A percentile compares a stretch with the other conserved stretches of the same genome.
Evolutionary conservation across 2,329 filamentous ascomycete species (phyloP).

Genomic region (Pseudopithomyces maydicus): DNA sequence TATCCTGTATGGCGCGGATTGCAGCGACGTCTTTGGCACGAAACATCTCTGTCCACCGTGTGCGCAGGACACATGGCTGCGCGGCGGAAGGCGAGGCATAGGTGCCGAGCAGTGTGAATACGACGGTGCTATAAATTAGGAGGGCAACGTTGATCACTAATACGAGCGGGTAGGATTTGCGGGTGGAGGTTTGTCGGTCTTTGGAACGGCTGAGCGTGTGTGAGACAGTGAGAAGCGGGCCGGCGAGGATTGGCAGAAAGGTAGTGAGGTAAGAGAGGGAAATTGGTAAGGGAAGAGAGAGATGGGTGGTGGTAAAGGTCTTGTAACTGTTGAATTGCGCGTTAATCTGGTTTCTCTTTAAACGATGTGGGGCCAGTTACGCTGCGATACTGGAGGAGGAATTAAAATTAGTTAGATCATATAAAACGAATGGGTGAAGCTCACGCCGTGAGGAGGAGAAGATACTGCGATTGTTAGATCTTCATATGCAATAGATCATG

Average conservation of each 20-base stretch:
- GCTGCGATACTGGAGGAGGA: neutral
- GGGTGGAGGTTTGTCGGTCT: conserved; percentile 33
- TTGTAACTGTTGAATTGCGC: conserved; percentile 31
- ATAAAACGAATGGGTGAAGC: conserved; percentile 18
- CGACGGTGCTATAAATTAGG: conserved; percentile 48
- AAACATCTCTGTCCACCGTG: conserved; percentile 62
- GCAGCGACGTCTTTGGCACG: conserved; percentile 54
- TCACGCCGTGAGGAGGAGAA: conserved; percentile 46
- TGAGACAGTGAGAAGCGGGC: conserved; percentile 48
- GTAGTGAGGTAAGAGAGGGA: conserved; percentile 48
- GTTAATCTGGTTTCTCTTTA: conserved; percentile 11
- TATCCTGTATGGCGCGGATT: conserved; percentile 68
- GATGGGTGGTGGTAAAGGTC: conserved; percentile 32
- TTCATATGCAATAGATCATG: neutral
- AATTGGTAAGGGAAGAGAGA: conserved; percentile 51
- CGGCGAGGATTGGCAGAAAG: conserved; percentile 49
- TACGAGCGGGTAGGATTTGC: conserved; percentile 41
- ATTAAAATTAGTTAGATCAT: neutral
- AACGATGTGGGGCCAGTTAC: neutral
- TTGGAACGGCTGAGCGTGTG: conserved; percentile 41
- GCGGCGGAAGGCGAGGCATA: conserved; percentile 47
- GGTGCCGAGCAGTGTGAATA: conserved; percentile 53
- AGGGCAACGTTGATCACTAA: conserved; percentile 46
- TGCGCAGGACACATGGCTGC: conserved; percentile 59
- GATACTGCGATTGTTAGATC: conserved; percentile 40